Base-by-base conservation (phyloP, 192 early-diverging fungal genomes). In the Pilaira anomala region DNA sequence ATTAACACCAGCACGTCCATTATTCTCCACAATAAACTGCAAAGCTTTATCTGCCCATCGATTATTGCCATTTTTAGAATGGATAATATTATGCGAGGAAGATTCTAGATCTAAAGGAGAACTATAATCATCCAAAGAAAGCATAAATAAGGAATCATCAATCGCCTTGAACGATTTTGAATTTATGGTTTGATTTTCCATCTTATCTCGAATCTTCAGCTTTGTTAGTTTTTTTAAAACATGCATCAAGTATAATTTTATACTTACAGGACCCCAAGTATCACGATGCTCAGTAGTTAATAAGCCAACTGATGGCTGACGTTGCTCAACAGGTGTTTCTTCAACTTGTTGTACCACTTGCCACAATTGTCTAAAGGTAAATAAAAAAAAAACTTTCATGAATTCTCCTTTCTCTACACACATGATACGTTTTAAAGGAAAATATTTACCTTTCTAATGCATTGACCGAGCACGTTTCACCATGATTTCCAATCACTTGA, bases 11-110 rank as follows among this genome's bases (percentile, higher is more conserved):
- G 90, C 83, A 28, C 90, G 85, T 21, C 93, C 96, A 64, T 85
- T 92, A 69, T 69, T 85, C 56, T 91, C 72, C 39, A 98, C 85
- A 48, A 97, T 85, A 30, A 97, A 69, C 76, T 93, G 91, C 49
- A 98, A 78, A 22, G 93, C 76, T 81, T 98, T 98, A 79, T 98
- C 96, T 78, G 93, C 96, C 96, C 96, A 98, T 22, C 96, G 81
- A 75, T 98, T 98, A 48, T 69, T 70, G 1, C 83, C 95, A 28
- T 91, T 78, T 42, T 76, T 66, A 7, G 84, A 88, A 71, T 96
- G 94, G 75, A 89, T 91, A n/a, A 92, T 72, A 54, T 92, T 88
- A 30, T 72, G 80, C 46, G 92, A 83, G 3, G 86, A 79, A 3
- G 75, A 51, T 67, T 94, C 88, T 13, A 83, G 62, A 62, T 93